Base-by-base conservation (phyloP, 768 basidiomycete genomes). In the Atractiella rhizophila region DNA sequence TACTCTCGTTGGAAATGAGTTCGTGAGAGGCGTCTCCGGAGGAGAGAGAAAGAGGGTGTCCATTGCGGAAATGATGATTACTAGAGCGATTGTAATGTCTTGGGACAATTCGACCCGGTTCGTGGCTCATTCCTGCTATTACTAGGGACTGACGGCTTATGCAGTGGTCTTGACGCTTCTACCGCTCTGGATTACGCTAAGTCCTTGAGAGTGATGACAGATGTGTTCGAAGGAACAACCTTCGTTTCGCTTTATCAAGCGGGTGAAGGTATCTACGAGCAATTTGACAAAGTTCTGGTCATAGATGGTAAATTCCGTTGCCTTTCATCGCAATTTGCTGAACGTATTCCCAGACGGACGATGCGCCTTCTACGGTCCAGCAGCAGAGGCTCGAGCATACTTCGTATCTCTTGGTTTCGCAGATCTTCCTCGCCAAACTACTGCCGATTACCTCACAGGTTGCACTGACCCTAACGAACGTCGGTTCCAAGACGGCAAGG, bases 241-340 rank as follows among this genome's bases (percentile, higher is more conserved):
- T 24, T 49, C 29, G 38, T 43, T 20, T 36, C 26, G 11, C 5
- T 45, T 16, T 44, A 46, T 20, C 48, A 85, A 58, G 78, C 76
- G 4, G 71, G 71, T 37, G 76, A 83, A 55, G 57, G 57, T 25
- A 60, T 62, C 48, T 63, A 59, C 51, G 49, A 62, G 6, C 55
- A 59, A 36, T 83, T 88, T 54, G 82, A 86, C 64, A 78, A 83
- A 57, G 74, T 81, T 26, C 71, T 74, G 54, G 68, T 81, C 27
- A 30, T 30, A 11, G 29, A 30, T 30, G n/a, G n/a, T 30, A 16
- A 11, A 16, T 11, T 30, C 29, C n/a, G 29, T 11, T 11, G n/a
- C 29, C 29, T 30, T 11, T 16, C n/a, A 16, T 11, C 29, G 11
- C 11, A 30, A 16, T 30, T 30, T 11, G 12, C 29, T 38, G 35